Percentiles rank a stretch among this genome's conserved stretches.
phyloP scores from a whole-genome alignment of 108 stramenopile species.

The Nitzschia sp. region DNA sequence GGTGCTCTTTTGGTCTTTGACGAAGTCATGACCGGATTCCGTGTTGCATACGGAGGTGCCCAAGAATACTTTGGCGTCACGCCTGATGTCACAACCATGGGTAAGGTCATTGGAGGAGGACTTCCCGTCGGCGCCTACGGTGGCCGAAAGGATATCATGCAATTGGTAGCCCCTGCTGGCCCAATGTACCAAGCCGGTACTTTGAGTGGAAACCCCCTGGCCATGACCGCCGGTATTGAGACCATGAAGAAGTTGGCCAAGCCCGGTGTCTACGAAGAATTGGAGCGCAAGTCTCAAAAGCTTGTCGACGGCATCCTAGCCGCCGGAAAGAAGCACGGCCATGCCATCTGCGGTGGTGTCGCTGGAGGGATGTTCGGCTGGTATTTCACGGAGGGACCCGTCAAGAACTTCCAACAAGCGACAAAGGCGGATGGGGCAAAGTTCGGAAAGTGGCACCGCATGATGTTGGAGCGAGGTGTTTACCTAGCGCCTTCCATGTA shows the following conservation, averaged over 20 bases:
- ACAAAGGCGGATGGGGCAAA: slow-evolving; percentile 89
- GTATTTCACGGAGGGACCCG: slow-evolving; percentile 95
- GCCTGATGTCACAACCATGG: slow-evolving; percentile 98
- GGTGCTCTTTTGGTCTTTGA: slow-evolving; percentile 96
- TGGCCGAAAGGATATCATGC: slow-evolving; percentile 97
- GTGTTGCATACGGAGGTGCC: slow-evolving; percentile 95
- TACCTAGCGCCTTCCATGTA: slow-evolving; percentile 98
- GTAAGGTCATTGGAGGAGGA: slow-evolving; percentile 98
- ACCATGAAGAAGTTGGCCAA: slow-evolving; percentile 90
- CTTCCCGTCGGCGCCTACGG: slow-evolving; percentile 98
- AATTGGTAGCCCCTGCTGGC: slow-evolving; percentile 95
- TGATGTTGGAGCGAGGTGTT: slow-evolving; percentile 96
- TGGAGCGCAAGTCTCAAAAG: slow-evolving; percentile 90
- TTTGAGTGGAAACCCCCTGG: slow-evolving; percentile 95
- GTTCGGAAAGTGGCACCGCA: slow-evolving; percentile 97
- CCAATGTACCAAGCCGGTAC: slow-evolving; percentile 99
- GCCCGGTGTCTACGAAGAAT: slow-evolving; percentile 89
- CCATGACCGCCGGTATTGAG: slow-evolving; percentile 98
- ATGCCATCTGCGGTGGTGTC: slow-evolving; percentile 86
- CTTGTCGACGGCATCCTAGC: slow-evolving; percentile 90
- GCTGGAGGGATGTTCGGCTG: slow-evolving; percentile 99
- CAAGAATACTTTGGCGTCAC: slow-evolving; percentile 96
- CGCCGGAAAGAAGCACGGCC: slow-evolving; percentile 87
- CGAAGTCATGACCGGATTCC: slow-evolving; percentile 99
- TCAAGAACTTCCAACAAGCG: slow-evolving; percentile 92